Base-by-base conservation (phyloP, 148 eudicot species). In the Vaccinium macrocarpon region DNA sequence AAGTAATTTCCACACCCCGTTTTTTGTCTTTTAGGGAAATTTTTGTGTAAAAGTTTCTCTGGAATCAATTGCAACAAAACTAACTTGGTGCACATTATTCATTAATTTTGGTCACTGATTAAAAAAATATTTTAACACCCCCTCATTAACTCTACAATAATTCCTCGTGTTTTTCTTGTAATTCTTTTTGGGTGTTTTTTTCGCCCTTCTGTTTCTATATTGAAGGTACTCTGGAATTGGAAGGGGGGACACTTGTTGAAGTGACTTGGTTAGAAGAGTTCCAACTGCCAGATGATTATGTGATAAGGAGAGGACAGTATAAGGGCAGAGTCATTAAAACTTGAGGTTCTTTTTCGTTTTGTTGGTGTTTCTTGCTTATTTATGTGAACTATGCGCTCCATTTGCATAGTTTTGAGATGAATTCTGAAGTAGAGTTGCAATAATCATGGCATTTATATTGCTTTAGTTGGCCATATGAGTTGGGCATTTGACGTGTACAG, bases 241-340 rank as follows among this genome's bases (percentile, higher is more conserved):
- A 88, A 53, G 92, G 86, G 9, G 88, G 46, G 59, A 83, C 86
- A 15, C 6, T 77, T 74, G 85, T 90, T 8, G 89, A 88, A 16
- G 79, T 90, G 85, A 83, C 87, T 83, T 90, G 92, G 92, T 88
- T 90, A 62, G 92, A 88, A 85, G 90, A 88, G 82, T 86, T 81
- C 62, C 90, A 88, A 75, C 90, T 87, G n/a, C 90, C 92, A 7
- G 92, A 88, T 77, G 92, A 88, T 76, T 90, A 86, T 53, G 90
- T 88, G 82, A 87, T 90, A 14, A 82, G 85, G 57, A 88, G 92
- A 61, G 90, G 92, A 74, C 88, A 85, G 80, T 88, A 90, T 82
- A 90, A 88, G 76, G 92, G 92, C 32, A 86, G 90, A 8, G 82
- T 80, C 32, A 77, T 88, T 71, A 90, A 90, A 84, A 73, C 86